These are phyloP conservation scores for Melastoma candidum DNA, from an alignment of 441 rosid genomes.

Conservation along the genomic window DNA sequence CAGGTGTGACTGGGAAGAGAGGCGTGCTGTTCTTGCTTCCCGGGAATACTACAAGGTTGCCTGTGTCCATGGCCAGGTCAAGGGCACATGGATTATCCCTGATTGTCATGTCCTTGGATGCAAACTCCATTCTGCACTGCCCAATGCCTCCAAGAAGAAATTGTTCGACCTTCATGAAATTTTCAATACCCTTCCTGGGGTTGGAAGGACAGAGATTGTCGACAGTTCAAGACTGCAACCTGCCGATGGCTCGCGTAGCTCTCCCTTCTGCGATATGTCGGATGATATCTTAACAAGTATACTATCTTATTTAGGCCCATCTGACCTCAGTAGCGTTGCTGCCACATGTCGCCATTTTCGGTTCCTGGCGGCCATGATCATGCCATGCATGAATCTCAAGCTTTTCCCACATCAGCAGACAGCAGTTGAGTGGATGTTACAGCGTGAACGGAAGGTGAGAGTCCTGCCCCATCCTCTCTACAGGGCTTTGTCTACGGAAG, in stretches of 20 bases:
- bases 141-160: constrained; percentile 42
- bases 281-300: constrained; percentile 59
- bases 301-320: constrained; percentile 37
- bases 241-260: constrained; percentile 18
- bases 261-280: constrained; percentile 66
- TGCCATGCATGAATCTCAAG: constrained; percentile 86
- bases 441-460: constrained; percentile 60
- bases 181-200: constrained; percentile 64
- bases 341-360: constrained; percentile 68
- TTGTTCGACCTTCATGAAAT: constrained; percentile 72
- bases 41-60: constrained; percentile 22
- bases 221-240: constrained; percentile 42
- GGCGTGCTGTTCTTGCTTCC: constrained; percentile 40
- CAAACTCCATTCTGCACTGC: constrained; percentile 36
- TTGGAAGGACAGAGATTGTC: constrained; percentile 21
- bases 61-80: constrained; percentile 20
- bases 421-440: constrained; percentile 91
- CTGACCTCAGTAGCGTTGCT: constrained; percentile 58
- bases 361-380: constrained; percentile 51
- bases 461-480: constrained; percentile 65
- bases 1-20: constrained; percentile 87
- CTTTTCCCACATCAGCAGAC: constrained; percentile 89
- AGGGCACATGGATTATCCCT: constrained; percentile 46
- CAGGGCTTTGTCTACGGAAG: constrained; percentile 48
- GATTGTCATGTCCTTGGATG: constrained; percentile 83